Percentiles rank a stretch among this genome's conserved stretches.
phyloP scores from a whole-genome alignment of 495 filamentous ascomycete species.

The Penicillium simplicissimum region DNA sequence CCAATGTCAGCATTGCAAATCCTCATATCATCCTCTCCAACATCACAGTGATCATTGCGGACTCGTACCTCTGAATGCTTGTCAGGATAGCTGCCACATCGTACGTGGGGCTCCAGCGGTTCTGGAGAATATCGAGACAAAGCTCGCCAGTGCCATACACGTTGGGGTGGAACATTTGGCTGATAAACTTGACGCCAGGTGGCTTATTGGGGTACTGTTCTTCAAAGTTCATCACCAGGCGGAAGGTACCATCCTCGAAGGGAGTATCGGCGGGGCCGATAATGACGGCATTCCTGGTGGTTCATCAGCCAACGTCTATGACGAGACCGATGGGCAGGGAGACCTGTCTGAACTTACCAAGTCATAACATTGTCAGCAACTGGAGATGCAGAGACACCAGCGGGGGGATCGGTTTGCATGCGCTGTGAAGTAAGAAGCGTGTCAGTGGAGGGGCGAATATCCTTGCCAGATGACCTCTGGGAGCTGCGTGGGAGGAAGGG shows the following conservation, averaged over 20 bases:
- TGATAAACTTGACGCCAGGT: slow-evolving; percentile 96
- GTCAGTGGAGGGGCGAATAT: slow-evolving; percentile 22
- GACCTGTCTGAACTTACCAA: slow-evolving; percentile 61
- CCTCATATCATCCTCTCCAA: background rate
- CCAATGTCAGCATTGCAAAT: slow-evolving; percentile 3
- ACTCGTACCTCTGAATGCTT: slow-evolving; percentile 87
- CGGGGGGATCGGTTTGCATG: slow-evolving; percentile 99
- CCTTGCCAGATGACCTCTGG: background rate
- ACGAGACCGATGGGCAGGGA: no score
- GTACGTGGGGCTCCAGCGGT: slow-evolving; percentile 98
- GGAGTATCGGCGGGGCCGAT: slow-evolving; percentile 97
- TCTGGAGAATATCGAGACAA: slow-evolving; percentile 95
- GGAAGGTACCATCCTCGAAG: slow-evolving; percentile 97
- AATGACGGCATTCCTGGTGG: slow-evolving; percentile 91
- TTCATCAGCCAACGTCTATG: slow-evolving; percentile 9
- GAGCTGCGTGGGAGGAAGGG: background rate
- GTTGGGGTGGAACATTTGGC: slow-evolving; percentile 98
- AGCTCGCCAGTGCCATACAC: slow-evolving; percentile 97
- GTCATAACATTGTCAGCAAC: slow-evolving; percentile 99
- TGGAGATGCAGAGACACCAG: slow-evolving; percentile 94
- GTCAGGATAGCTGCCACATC: slow-evolving; percentile 97
- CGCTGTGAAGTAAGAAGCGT: slow-evolving; percentile 55
- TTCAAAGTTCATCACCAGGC: slow-evolving; percentile 98
- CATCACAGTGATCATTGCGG: no score
- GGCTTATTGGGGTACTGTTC: slow-evolving; percentile 99